phyloP scores from a whole-genome alignment of 352 stramenopile species.

The Globisporangium radiosum region DNA sequence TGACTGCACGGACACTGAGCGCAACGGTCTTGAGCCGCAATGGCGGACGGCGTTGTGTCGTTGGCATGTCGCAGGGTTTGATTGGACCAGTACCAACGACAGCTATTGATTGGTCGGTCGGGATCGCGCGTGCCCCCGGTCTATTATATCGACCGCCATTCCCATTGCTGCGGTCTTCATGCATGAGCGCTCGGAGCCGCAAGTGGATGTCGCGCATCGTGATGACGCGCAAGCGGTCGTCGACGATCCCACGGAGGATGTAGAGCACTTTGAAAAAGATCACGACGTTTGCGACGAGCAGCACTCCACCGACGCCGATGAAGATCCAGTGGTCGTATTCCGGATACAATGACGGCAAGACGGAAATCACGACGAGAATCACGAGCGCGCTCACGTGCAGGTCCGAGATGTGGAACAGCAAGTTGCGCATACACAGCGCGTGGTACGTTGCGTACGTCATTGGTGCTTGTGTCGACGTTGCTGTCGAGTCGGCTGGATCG shows the following conservation, averaged over 20 bases:
- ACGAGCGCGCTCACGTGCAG: conserved; percentile 74
- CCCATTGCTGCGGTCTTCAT: conserved; percentile 2
- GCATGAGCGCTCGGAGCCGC: conserved; percentile 21
- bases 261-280: conserved; percentile 84
- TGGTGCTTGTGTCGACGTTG: conserved; percentile 10
- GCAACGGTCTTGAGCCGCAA: conserved; percentile 49
- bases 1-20: conserved; percentile 53
- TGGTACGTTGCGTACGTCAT: conserved; percentile 76
- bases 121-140: background rate
- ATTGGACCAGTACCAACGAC: no score
- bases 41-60: conserved; percentile 12
- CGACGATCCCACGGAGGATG: conserved; percentile 77
- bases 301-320: conserved; percentile 40
- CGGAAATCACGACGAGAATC: conserved; percentile 61
- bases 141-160: no score
- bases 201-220: conserved; percentile 55
- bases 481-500: conserved; percentile 7
- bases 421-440: conserved; percentile 80
- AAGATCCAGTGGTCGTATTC: conserved; percentile 73
- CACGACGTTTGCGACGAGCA: conserved; percentile 64
- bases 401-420: conserved; percentile 77
- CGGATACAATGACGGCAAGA: conserved; percentile 62
- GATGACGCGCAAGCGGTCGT: conserved; percentile 72
- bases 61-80: no score
- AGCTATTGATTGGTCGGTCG: no score